Base-by-base conservation (phyloP, 2,329 filamentous ascomycete species). In the Phyllosticta citrichinensis region DNA sequence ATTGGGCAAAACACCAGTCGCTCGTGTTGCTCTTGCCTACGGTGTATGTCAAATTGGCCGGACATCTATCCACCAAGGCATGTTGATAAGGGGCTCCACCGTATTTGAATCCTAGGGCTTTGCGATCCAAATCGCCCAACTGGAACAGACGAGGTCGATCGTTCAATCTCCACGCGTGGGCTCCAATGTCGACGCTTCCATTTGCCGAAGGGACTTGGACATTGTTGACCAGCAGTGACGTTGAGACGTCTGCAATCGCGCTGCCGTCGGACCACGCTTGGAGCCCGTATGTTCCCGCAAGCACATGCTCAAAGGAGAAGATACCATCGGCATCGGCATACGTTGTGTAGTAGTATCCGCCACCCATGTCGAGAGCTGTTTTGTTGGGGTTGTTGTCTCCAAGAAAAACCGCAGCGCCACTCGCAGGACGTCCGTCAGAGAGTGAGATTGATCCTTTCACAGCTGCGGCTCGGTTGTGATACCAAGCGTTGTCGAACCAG, bases 1-100 rank as follows among this genome's bases (percentile, higher is more conserved):
- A 76, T 62, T 80, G 79, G 0, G 73, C 79, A 59, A 80, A 81
- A 62, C 75, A 81, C 80, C 79, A 81, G 60, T 81, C 78, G 0
- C 66, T 64, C 2, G 70, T 69, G 4, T 67, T 66, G 3, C 78
- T 77, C 55, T 65, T 60, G 2, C 77, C 77, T 12, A 79, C 66
- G 0, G 70, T 76, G 64, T 74, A 81, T 0, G 73, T 77, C 10
- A 81, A 64, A 60, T 80, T 76, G 2, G 71, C 74, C 0, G 79
- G 79, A 50, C 77, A 80, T 1, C 71, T 68, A 6, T 72, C 72
- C 1, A 79, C 76, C 8, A 78, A 70, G 4, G 66, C 79, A 63
- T 81, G 79, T 60, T 77, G 68, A 64, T 76, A 73, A 0, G 77
- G 76, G 8, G 73, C 69, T 1, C 76, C 76, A 9, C 76, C 76